Evolutionary conservation across 2,329 filamentous ascomycete species (phyloP).

Genomic region (Coniochaeta sp.): DNA sequence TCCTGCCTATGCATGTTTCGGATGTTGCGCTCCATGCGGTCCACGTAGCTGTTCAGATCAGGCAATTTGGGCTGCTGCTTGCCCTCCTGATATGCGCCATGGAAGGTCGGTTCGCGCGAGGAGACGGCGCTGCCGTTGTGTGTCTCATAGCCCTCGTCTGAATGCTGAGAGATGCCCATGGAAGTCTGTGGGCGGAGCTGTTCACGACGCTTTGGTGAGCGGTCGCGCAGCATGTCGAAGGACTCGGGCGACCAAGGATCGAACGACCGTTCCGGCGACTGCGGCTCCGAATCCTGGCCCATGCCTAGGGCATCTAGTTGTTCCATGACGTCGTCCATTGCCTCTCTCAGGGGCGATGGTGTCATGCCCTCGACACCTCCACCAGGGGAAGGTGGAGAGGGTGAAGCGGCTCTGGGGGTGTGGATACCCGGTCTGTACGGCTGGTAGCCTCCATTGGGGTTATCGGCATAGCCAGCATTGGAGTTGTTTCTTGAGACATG

Average conservation of each 20-base stretch:
- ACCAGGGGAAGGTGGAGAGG: constrained; percentile 60
- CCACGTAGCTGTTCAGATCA: constrained; percentile 77
- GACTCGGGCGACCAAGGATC: constrained; percentile 89
- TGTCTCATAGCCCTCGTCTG: constrained; percentile 55
- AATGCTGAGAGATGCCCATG: constrained; percentile 54
- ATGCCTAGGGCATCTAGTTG: constrained; percentile 82
- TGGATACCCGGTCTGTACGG: constrained; percentile 30
- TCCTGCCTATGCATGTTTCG: constrained; percentile 61
- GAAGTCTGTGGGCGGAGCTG: constrained; percentile 61
- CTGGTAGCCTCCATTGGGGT: constrained; percentile 12
- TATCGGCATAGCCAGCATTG: constrained; percentile 25
- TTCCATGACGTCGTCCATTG: constrained; percentile 98
- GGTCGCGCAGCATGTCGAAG: constrained; percentile 53
- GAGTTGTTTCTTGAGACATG: constrained; percentile 18
- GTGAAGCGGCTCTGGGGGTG: constrained; percentile 53
- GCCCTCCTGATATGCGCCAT: constrained; percentile 32
- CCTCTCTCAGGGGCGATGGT: constrained; percentile 83
- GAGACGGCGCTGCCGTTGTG: constrained; percentile 45
- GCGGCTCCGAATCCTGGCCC: constrained; percentile 45
- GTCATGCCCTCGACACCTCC: constrained; percentile 58
- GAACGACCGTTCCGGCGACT: constrained; percentile 48
- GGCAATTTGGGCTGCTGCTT: constrained; percentile 48
- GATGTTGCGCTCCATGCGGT: constrained; percentile 83
- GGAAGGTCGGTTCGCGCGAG: constrained; percentile 37
- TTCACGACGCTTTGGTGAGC: constrained; percentile 25